Evolutionary conservation across 2,329 filamentous ascomycete species (phyloP).

Genomic region (Penicillium sp.): DNA sequence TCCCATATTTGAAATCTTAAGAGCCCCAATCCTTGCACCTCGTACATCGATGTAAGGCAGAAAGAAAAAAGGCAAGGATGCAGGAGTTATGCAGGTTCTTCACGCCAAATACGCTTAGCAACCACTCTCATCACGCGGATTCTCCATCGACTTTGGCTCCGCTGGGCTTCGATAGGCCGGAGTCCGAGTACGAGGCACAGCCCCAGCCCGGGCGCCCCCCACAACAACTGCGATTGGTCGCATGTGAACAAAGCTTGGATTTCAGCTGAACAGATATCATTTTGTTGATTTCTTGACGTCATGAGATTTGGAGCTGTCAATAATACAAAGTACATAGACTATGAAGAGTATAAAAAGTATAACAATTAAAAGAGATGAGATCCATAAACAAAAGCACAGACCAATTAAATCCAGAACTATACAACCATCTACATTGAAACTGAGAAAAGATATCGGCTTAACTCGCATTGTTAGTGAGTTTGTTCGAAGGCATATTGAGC

Average conservation of each 20-base stretch:
- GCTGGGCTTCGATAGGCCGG: not conserved
- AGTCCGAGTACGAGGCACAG: conserved; percentile 1
- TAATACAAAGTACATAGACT: not conserved
- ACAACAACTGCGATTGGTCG: not conserved
- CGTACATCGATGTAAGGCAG: not conserved
- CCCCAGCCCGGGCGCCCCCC: not conserved
- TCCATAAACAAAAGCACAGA: not conserved
- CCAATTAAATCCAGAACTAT: not conserved
- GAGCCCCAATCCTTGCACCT: not conserved
- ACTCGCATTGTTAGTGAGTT: not conserved
- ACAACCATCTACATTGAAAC: not conserved
- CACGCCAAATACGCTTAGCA: not conserved
- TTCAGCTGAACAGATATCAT: not conserved
- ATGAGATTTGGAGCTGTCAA: not conserved
- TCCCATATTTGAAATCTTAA: not conserved
- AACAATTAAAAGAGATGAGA: not conserved
- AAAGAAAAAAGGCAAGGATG: not conserved
- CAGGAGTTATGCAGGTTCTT: conserved; percentile 5
- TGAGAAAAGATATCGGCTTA: not conserved
- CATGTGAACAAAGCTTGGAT: not conserved
- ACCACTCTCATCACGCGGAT: not conserved
- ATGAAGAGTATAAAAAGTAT: not conserved
- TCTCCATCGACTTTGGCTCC: not conserved
- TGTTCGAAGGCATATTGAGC: not conserved
- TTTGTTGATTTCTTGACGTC: not conserved